These are phyloP conservation scores for Helminthosporium solani DNA, from an alignment of 2,329 filamentous ascomycete species.

Conservation along the genomic window DNA sequence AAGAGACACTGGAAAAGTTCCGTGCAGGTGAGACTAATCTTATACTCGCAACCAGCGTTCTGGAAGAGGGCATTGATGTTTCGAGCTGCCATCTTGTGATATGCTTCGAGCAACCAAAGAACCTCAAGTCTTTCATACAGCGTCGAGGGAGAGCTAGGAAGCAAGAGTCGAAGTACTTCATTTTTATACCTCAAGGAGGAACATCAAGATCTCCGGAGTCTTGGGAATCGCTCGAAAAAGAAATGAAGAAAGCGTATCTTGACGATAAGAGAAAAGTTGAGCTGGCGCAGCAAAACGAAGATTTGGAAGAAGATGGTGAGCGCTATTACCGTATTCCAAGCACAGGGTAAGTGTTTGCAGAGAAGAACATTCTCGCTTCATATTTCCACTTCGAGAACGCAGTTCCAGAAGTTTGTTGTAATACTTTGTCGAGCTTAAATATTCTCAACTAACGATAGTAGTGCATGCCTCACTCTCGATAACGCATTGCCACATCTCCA, in stretches of 20 bases:
- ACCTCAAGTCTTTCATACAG: slow-evolving; percentile 66
- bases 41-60: slow-evolving; percentile 59
- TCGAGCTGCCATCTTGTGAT: slow-evolving; percentile 65
- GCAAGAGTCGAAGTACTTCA: slow-evolving; percentile 55
- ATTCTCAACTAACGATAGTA: slow-evolving; percentile 21
- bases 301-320: slow-evolving; percentile 51
- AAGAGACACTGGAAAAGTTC: slow-evolving; percentile 56
- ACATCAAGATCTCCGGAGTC: slow-evolving; percentile 42
- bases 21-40: slow-evolving; percentile 55
- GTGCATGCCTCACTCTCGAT: slow-evolving; percentile 69
- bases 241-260: slow-evolving; percentile 71
- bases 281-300: slow-evolving; percentile 46
- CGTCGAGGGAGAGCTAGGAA: slow-evolving; percentile 63
- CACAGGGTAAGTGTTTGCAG: slow-evolving; percentile 24
- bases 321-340: slow-evolving; percentile 21
- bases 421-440: neutral
- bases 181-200: slow-evolving; percentile 48
- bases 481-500: slow-evolving; percentile 75
- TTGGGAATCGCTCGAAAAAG: slow-evolving; percentile 68
- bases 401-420: neutral
- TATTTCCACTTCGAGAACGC: neutral
- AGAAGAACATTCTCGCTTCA: neutral
- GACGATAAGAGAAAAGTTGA: slow-evolving; percentile 59
- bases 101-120: slow-evolving; percentile 62
- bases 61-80: slow-evolving; percentile 64